Evolutionary conservation across 306 rosid species (phyloP).

Genomic region (Sophora flavescens): DNA sequence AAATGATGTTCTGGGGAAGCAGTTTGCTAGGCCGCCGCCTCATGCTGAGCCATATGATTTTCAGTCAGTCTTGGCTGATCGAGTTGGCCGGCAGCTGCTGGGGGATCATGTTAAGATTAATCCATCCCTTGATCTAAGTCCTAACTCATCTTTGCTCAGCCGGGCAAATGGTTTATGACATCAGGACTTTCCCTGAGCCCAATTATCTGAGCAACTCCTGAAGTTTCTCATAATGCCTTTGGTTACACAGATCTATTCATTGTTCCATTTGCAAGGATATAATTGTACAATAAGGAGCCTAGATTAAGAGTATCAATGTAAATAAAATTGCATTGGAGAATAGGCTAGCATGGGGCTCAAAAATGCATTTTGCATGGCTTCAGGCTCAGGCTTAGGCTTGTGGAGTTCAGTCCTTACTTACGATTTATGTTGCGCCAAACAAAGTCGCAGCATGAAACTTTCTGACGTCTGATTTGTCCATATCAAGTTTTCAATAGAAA

Average conservation of each 20-base stretch:
- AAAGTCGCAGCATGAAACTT: conserved; percentile 38
- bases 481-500: conserved; percentile 38
- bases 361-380: conserved; percentile 52
- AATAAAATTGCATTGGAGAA: conserved; percentile 55
- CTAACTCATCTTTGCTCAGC: conserved; percentile 67
- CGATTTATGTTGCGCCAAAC: conserved; percentile 34
- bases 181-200: conserved; percentile 42
- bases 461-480: conserved; percentile 44
- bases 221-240: conserved; percentile 46
- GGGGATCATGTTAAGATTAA: conserved; percentile 70
- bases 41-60: conserved; percentile 69
- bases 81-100: conserved; percentile 83
- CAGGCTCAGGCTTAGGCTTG: conserved; percentile 44
- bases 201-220: conserved; percentile 41
- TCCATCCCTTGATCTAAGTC: conserved; percentile 77
- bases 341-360: conserved; percentile 53
- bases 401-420: conserved; percentile 42
- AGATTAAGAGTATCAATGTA: conserved; percentile 53
- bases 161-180: conserved; percentile 69
- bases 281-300: conserved; percentile 62
- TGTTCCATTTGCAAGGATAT: conserved; percentile 58
- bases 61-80: conserved; percentile 91
- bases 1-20: conserved; percentile 68
- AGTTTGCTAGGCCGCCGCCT: conserved; percentile 58
- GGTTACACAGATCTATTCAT: conserved; percentile 49